Conservation (phyloP, 2,329 filamentous ascomycete genomes). For the Aspergillus tubingensis region DNA sequence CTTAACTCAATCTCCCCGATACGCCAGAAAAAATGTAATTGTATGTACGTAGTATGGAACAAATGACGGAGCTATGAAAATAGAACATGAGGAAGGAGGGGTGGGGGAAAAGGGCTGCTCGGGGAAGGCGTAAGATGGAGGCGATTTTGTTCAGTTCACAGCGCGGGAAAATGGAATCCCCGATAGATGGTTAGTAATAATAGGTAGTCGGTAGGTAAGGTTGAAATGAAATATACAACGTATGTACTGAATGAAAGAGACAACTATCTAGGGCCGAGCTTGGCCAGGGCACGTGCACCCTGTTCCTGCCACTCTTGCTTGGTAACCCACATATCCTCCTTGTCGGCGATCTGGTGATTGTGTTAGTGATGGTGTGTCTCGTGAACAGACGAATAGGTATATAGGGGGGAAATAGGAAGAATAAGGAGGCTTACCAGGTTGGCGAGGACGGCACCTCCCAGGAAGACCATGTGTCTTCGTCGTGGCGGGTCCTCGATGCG, state of each 20-base stretch:
- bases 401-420: background rate
- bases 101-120: slow-evolving; percentile 24
- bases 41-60: slow-evolving; percentile 15
- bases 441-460: slow-evolving; percentile 92
- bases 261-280: slow-evolving; percentile 80
- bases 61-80: background rate
- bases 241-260: slow-evolving; percentile 12
- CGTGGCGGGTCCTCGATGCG: slow-evolving; percentile 96
- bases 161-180: background rate
- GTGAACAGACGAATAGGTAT: background rate
- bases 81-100: background rate
- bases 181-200: background rate
- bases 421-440: slow-evolving; percentile 68
- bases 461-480: slow-evolving; percentile 98
- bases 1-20: too few species aligned
- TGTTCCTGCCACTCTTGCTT: slow-evolving; percentile 98
- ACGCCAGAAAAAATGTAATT: background rate
- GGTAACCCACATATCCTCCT: slow-evolving; percentile 98
- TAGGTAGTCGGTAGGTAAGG: background rate
- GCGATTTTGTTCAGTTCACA: slow-evolving; percentile 7
- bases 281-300: slow-evolving; percentile 79
- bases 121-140: slow-evolving; percentile 13
- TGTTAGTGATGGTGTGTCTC: slow-evolving; percentile 6
- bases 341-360: slow-evolving; percentile 77
- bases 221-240: background rate